phyloP scores from a whole-genome alignment of 768 basidiomycete genomes.

The Hygrophorus pudorinus region DNA sequence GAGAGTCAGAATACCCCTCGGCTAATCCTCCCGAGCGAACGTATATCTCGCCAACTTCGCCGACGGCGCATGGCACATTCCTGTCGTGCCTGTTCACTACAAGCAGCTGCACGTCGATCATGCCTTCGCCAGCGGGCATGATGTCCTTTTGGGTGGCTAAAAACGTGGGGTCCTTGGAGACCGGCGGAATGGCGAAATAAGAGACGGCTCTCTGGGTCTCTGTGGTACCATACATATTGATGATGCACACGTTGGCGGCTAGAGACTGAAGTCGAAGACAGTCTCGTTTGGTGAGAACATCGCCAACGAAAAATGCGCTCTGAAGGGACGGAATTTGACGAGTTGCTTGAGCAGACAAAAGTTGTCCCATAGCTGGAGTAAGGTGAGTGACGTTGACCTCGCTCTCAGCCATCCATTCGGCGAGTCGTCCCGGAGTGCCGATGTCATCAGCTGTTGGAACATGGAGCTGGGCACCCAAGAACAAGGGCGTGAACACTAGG shows the following conservation, averaged over 20 bases:
- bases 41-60: constrained; percentile 98
- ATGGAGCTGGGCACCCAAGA: constrained; percentile 91
- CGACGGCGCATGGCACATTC: constrained; percentile 80
- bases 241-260: constrained; percentile 84
- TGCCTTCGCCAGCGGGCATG: constrained; percentile 95
- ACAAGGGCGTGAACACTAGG: constrained; percentile 96
- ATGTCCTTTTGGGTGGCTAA: constrained; percentile 92
- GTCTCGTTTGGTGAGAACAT: constrained; percentile 96
- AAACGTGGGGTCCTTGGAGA: constrained; percentile 80
- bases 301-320: constrained; percentile 98
- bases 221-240: constrained; percentile 99
- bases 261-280: constrained; percentile 90
- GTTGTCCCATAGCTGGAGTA: constrained; percentile 98
- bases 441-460: constrained; percentile 97
- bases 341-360: constrained; percentile 71
- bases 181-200: constrained; percentile 86
- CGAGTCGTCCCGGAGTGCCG: constrained; percentile 89
- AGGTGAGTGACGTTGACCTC: constrained; percentile 93
- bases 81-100: constrained; percentile 89
- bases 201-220: constrained; percentile 99
- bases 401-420: constrained; percentile 96
- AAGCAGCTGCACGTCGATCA: constrained; percentile 95
- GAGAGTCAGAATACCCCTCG: constrained; percentile 84
- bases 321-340: constrained; percentile 80
- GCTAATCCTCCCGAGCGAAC: constrained; percentile 93